Percentiles rank a stretch among this genome's conserved stretches.
Conservation (phyloP, 2,329 filamentous ascomycete species). For the Rutstroemia sp. region DNA sequence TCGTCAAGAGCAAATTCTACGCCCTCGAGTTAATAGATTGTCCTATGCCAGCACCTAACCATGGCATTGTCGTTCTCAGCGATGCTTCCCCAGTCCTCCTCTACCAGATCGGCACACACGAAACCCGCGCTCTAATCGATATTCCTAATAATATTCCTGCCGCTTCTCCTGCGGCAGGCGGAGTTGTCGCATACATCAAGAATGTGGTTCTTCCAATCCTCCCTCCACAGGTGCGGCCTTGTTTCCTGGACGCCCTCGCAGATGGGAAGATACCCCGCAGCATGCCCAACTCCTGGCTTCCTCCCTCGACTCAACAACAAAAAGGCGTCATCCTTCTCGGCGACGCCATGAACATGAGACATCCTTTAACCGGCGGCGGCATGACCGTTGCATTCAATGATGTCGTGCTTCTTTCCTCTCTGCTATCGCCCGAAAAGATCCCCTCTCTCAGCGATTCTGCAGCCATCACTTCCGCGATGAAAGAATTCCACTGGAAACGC, state of each 20-base stretch:
- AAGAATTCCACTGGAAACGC: constrained; percentile 76
- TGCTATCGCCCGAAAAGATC: constrained; percentile 63
- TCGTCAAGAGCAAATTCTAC: constrained; percentile 82
- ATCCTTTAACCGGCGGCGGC: constrained; percentile 90
- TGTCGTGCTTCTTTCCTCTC: constrained; percentile 65
- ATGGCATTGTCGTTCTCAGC: constrained; percentile 84
- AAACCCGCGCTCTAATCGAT: constrained; percentile 86
- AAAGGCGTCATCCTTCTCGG: constrained; percentile 76
- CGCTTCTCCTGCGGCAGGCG: constrained; percentile 66
- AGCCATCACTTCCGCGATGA: constrained; percentile 57
- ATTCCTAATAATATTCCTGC: constrained; percentile 71
- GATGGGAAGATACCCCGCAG: constrained; percentile 67
- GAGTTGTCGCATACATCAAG: constrained; percentile 75
- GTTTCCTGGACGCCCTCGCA: constrained; percentile 69
- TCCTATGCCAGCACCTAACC: constrained; percentile 63
- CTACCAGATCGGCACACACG: constrained; percentile 94
- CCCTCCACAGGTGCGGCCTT: constrained; percentile 62
- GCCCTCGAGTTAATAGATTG: constrained; percentile 88
- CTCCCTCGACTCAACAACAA: constrained; percentile 62
- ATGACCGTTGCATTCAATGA: constrained; percentile 99
- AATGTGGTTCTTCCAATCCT: constrained; percentile 74
- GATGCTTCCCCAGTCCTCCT: constrained; percentile 73
- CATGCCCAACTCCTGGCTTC: constrained; percentile 96
- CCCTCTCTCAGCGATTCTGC: constrained; percentile 61
- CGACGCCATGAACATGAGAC: constrained; percentile 99